Percentiles rank a stretch among this genome's conserved stretches.
Evolutionary conservation across 2,329 filamentous ascomycete species (phyloP).

Genomic region (Chaetomium olivaceum): DNA sequence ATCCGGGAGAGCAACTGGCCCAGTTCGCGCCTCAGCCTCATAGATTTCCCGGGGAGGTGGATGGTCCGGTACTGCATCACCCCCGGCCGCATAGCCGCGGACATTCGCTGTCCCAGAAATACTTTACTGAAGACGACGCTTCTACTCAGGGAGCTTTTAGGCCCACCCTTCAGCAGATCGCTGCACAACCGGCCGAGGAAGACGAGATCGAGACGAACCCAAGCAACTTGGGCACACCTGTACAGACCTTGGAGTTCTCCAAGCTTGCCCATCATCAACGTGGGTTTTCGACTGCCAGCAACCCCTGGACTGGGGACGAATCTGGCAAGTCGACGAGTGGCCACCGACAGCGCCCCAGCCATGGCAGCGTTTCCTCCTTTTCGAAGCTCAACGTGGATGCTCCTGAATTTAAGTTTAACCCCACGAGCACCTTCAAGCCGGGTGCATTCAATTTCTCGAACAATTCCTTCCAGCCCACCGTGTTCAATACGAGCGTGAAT

Average conservation of each 20-base stretch:
- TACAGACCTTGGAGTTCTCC: slow-evolving; percentile 51
- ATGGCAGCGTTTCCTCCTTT: slow-evolving; percentile 68
- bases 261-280: slow-evolving; percentile 52
- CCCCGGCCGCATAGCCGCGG: slow-evolving; percentile 73
- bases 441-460: slow-evolving; percentile 46
- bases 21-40: slow-evolving; percentile 50
- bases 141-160: slow-evolving; percentile 43
- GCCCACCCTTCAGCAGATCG: slow-evolving; percentile 44
- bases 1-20: slow-evolving; percentile 48
- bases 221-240: slow-evolving; percentile 68
- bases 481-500: slow-evolving; percentile 45
- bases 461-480: slow-evolving; percentile 47
- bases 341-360: slow-evolving; percentile 50
- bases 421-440: slow-evolving; percentile 48
- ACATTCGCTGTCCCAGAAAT: slow-evolving; percentile 69
- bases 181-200: slow-evolving; percentile 50
- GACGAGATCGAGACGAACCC: slow-evolving; percentile 74
- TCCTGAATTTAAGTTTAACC: slow-evolving; percentile 81
- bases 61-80: slow-evolving; percentile 64
- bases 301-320: slow-evolving; percentile 60
- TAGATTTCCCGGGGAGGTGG: slow-evolving; percentile 55
- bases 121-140: slow-evolving; percentile 60
- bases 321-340: slow-evolving; percentile 41
- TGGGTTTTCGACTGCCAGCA: slow-evolving; percentile 58
- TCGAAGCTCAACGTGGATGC: slow-evolving; percentile 87